A percentile compares a stretch with the other conserved stretches of the same genome.
These are phyloP conservation scores for Taxawa tesnikishii DNA, from an alignment of 2,329 filamentous ascomycete species.

Conservation along the genomic window DNA sequence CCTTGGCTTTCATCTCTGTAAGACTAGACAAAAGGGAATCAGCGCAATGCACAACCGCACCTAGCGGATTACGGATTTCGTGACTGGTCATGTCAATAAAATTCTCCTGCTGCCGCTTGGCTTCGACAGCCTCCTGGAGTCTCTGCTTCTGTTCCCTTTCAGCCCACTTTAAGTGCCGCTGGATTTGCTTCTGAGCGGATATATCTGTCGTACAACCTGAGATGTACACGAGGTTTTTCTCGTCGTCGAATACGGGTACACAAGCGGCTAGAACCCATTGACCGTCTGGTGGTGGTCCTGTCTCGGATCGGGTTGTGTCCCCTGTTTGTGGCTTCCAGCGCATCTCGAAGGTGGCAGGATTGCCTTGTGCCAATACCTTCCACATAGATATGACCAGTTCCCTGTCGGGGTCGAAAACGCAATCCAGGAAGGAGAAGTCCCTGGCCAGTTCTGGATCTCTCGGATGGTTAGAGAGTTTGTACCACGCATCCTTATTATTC, in stretches of 20 bases:
- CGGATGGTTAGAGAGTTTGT: background rate
- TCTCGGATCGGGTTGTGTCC: no score
- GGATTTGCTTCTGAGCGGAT: constrained; percentile 11
- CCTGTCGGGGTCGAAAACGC: constrained; percentile 2
- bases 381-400: constrained; percentile 7
- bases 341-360: constrained; percentile 11
- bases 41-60: constrained; percentile 9
- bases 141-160: constrained; percentile 25
- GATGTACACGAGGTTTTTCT: constrained; percentile 10
- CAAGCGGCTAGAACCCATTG: constrained; percentile 12
- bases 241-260: constrained; percentile 9
- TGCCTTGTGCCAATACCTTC: constrained; percentile 7
- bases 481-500: background rate
- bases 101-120: constrained; percentile 8
- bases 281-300: constrained; percentile 5
- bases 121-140: constrained; percentile 11
- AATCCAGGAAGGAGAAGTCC: constrained; percentile 3
- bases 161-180: constrained; percentile 28
- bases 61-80: constrained; percentile 11
- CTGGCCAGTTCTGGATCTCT: background rate
- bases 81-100: background rate
- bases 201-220: constrained; percentile 15
- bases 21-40: constrained; percentile 9
- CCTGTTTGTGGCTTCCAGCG: constrained; percentile 8
- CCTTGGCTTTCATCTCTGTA: constrained; percentile 4